Conservation (phyloP, 495 filamentous ascomycete genomes). For the Pseudoneurospora amorphoporcata region DNA sequence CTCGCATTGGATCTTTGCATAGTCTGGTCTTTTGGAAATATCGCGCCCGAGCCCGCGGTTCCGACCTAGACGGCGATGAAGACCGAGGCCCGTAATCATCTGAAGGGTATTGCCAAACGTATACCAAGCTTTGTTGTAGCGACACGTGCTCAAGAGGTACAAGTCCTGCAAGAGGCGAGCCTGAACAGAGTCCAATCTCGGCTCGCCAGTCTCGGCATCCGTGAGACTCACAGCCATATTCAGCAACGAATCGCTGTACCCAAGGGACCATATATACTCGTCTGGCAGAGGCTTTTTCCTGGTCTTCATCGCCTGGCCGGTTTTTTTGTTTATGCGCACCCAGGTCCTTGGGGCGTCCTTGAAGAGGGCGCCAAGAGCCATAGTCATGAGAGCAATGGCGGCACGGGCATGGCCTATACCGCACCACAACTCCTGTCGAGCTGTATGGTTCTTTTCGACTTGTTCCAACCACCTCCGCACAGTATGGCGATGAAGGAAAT, state of each 20-base stretch:
- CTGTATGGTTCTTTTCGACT: constrained; percentile 7
- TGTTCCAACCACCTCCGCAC: constrained; percentile 8
- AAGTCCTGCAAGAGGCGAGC: constrained; percentile 16
- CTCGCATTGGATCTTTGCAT: constrained; percentile 20
- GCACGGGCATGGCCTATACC: constrained; percentile 13
- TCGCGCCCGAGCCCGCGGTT: constrained; percentile 11
- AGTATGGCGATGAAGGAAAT: constrained; percentile 14
- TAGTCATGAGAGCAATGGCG: constrained; percentile 15
- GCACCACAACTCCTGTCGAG: constrained; percentile 1
- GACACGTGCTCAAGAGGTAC: constrained; percentile 18
- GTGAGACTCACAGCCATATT: constrained; percentile 3
- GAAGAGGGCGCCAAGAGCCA: constrained; percentile 15
- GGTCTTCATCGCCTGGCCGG: background rate
- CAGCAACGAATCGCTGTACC: constrained; percentile 13
- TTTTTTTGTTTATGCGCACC: background rate
- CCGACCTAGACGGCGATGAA: constrained; percentile 18
- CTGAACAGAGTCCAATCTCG: constrained; percentile 14
- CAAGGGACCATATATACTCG: constrained; percentile 11
- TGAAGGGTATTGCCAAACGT: constrained; percentile 15
- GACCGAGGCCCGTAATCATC: constrained; percentile 17
- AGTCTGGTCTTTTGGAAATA: constrained; percentile 7
- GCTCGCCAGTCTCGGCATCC: constrained; percentile 9
- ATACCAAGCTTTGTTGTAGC: constrained; percentile 17
- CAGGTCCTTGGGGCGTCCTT: background rate
- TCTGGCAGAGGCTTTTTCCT: background rate